These are phyloP conservation scores for Paramecium biaurelia DNA, from an alignment of 73 alveolate genomes.

Conservation along the genomic window DNA sequence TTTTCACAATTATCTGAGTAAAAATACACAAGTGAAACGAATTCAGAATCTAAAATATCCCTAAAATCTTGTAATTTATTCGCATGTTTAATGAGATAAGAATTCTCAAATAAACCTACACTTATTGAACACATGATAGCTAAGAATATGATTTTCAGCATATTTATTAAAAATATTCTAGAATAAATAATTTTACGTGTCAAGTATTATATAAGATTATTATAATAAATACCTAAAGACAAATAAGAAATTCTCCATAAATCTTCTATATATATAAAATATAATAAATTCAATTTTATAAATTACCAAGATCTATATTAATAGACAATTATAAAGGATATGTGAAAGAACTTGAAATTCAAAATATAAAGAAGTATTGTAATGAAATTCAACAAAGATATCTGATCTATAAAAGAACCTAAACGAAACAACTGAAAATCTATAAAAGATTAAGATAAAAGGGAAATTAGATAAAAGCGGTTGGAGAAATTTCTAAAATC, in stretches of 20 bases:
- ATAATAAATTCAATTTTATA: background rate
- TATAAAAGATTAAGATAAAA: no score
- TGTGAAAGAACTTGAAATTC: no score
- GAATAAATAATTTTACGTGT: background rate
- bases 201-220: background rate
- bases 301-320: no score
- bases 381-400: no score
- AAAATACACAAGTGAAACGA: conserved; percentile 24
- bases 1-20: conserved; percentile 1
- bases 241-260: background rate
- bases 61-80: background rate
- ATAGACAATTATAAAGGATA: no score
- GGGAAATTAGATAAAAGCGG: no score
- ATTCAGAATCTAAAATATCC: background rate
- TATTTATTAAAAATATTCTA: background rate
- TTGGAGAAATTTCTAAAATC: background rate
- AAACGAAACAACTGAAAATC: no score
- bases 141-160: background rate
- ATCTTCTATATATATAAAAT: no score
- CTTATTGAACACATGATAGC: background rate
- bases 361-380: no score
- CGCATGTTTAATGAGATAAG: background rate
- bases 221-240: background rate
- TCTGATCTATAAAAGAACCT: no score
- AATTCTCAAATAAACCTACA: background rate